Base-by-base conservation (phyloP, 345 rosid genomes). In the Durio zibethinus region DNA sequence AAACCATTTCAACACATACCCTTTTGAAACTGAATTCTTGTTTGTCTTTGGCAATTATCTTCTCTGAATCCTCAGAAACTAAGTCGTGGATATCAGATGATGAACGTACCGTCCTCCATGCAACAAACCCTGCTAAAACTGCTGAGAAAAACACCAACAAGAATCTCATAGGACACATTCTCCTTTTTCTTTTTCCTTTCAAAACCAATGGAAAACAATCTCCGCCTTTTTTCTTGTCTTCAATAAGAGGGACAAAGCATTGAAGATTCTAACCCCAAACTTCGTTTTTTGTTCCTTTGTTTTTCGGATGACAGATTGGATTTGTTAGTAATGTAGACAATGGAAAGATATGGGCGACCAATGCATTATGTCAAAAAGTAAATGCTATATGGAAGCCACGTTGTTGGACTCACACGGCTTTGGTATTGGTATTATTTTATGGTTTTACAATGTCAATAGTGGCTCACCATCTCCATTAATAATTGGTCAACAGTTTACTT, bases 131-230 rank as follows among this genome's bases (percentile, higher is more conserved):
- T 18, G 98, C 98, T 38, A 94, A 83, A 50, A 90, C 70, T 8
- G 94, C 98, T 4, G 98, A 94, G 87, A 94, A 89, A 80, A 94
- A 94, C 80, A 94, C 92, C 87, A 94, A 86, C 67, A 94, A 72
- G 82, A 94, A 85, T 81, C 98, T 87, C 83, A 92, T 62, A 18
- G 98, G 97, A 83, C 98, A 94, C 98, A 94, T 93, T 42, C 36
- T 20, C 3, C 10, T 0, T 20, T 18, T 0, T 29, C 6, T 8
- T 42, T 31, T 18, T 16, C 9, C 43, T 52, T 63, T 33, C 42
- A 33, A 25, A 20, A 1, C 29, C 50, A n/a, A 66, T 40, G 14
- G 50, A 33, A 35, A 53, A 53, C 31, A 72, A 35, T 70, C 40
- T 50, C 20, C 29, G 73, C 36, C 57, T 25, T 27, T 40, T 57